phyloP scores from a whole-genome alignment of 2,329 filamentous ascomycete species.

The Magnaporthiopsis rhizophila region DNA sequence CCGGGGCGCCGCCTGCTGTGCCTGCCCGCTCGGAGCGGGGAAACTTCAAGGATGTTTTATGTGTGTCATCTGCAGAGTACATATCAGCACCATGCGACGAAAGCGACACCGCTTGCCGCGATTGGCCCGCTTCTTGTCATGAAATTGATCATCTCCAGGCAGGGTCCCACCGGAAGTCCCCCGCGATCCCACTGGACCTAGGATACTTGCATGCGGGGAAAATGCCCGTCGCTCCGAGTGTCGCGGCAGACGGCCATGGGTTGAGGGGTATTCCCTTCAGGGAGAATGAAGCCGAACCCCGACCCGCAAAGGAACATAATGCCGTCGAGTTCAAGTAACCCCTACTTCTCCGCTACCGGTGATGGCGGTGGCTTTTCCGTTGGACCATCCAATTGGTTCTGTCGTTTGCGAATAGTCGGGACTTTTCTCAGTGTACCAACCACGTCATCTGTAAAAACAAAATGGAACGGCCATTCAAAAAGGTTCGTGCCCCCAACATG shows the following conservation, averaged over 20 bases:
- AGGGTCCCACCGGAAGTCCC: too few relatives aligned
- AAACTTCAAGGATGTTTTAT: too few relatives aligned
- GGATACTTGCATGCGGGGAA: background rate
- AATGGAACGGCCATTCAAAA: conserved; percentile 14
- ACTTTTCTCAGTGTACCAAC: too few relatives aligned
- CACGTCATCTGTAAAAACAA: background rate
- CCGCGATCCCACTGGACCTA: background rate
- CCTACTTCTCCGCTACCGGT: background rate
- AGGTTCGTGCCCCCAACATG: too few relatives aligned
- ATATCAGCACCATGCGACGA: too few relatives aligned
- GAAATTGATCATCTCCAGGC: too few relatives aligned
- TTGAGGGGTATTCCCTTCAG: background rate
- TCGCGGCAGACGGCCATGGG: background rate
- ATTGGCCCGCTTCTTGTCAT: too few relatives aligned
- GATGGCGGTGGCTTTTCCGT: background rate
- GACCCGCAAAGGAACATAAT: background rate
- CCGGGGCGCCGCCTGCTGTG: too few relatives aligned
- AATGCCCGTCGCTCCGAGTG: background rate
- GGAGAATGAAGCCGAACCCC: background rate
- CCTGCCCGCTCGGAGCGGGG: too few relatives aligned
- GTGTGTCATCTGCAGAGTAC: too few relatives aligned
- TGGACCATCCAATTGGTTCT: background rate
- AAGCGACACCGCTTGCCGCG: too few relatives aligned
- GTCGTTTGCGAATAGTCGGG: too few relatives aligned
- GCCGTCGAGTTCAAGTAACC: background rate